phyloP scores from a whole-genome alignment of 768 basidiomycete species.

The Leccinellum luteum region DNA sequence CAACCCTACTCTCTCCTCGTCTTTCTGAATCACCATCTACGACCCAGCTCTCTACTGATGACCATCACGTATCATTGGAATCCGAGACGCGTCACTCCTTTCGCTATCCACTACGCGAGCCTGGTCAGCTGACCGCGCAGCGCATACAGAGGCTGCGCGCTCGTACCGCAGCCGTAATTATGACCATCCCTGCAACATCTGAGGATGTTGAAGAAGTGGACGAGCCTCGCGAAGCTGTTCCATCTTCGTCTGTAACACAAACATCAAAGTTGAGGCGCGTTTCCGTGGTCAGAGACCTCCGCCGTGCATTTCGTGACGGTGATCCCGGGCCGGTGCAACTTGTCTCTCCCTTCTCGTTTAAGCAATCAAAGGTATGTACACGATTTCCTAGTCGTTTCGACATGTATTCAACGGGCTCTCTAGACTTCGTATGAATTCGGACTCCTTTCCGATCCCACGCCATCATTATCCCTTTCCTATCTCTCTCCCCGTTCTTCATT shows the following conservation, averaged over 20 bases:
- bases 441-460: constrained; percentile 6
- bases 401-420: background rate
- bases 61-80: constrained; percentile 7
- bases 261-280: constrained; percentile 24
- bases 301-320: constrained; percentile 22
- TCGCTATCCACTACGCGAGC: constrained; percentile 17
- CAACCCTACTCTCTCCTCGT: constrained; percentile 19
- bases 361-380: constrained; percentile 17
- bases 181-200: constrained; percentile 27
- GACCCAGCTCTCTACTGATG: constrained; percentile 3
- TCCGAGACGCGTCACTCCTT: constrained; percentile 10
- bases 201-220: constrained; percentile 10
- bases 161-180: constrained; percentile 26
- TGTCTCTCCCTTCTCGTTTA: constrained; percentile 6
- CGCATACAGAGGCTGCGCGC: constrained; percentile 26
- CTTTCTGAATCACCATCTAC: constrained; percentile 5
- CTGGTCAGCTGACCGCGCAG: constrained; percentile 25
- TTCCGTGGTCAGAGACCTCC: constrained; percentile 21
- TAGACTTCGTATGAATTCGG: constrained; percentile 26
- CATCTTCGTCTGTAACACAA: background rate
- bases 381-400: background rate
- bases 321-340: constrained; percentile 6
- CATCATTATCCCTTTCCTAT: constrained; percentile 5
- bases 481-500: constrained; percentile 22
- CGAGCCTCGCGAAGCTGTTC: background rate